Evolutionary conservation across 139 green algal genomes (phyloP).

Genomic region (Closterium sp.): DNA sequence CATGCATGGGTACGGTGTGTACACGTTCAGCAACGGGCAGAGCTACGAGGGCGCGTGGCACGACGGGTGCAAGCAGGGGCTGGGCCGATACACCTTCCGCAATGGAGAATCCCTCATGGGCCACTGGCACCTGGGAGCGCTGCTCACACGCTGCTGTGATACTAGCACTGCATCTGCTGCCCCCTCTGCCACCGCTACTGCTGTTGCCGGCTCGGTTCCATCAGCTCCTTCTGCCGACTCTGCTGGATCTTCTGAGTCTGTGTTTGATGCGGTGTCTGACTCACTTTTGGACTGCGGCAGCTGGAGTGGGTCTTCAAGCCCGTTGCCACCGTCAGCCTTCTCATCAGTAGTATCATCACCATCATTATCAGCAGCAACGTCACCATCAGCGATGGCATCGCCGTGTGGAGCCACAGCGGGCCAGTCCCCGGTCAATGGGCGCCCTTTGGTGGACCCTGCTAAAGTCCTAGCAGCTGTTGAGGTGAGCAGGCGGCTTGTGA

Average conservation of each 20-base stretch:
- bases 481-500: not conserved
- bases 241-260: too few relatives aligned
- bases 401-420: too few relatives aligned
- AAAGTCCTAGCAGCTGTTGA: not conserved
- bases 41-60: slow-evolving; percentile 48
- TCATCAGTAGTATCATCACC: not conserved
- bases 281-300: too few relatives aligned
- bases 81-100: slow-evolving; percentile 44
- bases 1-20: slow-evolving; percentile 46
- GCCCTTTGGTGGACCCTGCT: not conserved
- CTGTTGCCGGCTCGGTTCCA: too few relatives aligned
- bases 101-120: slow-evolving; percentile 39
- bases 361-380: not conserved
- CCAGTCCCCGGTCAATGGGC: not conserved
- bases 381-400: not conserved
- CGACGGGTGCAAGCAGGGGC: slow-evolving; percentile 43
- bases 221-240: too few relatives aligned
- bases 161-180: not conserved
- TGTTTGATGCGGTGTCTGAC: not conserved
- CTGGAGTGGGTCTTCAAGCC: too few relatives aligned
- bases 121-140: slow-evolving; percentile 40
- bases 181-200: too few relatives aligned
- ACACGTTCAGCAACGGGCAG: slow-evolving; percentile 42
- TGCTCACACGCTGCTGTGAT: slow-evolving; percentile 28
- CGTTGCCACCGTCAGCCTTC: not conserved